These are phyloP conservation scores for Xylaria intraflava DNA, from an alignment of 495 filamentous ascomycete species.

Conservation along the genomic window DNA sequence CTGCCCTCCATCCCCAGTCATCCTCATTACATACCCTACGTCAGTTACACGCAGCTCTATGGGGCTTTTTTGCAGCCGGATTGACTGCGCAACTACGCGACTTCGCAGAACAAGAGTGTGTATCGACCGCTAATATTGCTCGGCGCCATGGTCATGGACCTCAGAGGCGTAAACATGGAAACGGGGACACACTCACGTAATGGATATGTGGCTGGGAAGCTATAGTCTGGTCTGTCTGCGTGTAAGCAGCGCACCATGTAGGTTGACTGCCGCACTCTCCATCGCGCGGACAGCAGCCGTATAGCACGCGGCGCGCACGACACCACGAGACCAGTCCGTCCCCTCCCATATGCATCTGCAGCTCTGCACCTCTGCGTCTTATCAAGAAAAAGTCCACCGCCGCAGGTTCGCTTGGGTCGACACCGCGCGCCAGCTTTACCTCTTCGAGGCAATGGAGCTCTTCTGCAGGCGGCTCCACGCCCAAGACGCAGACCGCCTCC, in stretches of 20 bases:
- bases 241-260: neutral
- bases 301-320: constrained; percentile 8
- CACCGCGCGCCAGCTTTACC: neutral
- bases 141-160: constrained; percentile 5
- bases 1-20: neutral
- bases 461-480: neutral
- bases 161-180: neutral
- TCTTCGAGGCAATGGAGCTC: neutral
- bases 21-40: neutral
- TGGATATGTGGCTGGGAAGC: neutral
- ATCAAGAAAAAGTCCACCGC: constrained; percentile 6
- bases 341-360: neutral
- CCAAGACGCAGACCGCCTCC: neutral
- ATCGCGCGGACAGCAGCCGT: constrained; percentile 10
- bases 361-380: neutral
- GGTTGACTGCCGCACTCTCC: constrained; percentile 10
- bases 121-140: neutral
- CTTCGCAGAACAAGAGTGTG: neutral
- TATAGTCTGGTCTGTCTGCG: neutral
- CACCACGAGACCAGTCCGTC: constrained; percentile 8
- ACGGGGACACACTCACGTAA: neutral
- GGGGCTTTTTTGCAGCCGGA: neutral
- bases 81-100: neutral
- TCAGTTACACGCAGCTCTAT: neutral
- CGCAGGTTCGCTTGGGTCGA: neutral